phyloP scores from a whole-genome alignment of 163 green algal species.

The Botryococcus braunii region DNA sequence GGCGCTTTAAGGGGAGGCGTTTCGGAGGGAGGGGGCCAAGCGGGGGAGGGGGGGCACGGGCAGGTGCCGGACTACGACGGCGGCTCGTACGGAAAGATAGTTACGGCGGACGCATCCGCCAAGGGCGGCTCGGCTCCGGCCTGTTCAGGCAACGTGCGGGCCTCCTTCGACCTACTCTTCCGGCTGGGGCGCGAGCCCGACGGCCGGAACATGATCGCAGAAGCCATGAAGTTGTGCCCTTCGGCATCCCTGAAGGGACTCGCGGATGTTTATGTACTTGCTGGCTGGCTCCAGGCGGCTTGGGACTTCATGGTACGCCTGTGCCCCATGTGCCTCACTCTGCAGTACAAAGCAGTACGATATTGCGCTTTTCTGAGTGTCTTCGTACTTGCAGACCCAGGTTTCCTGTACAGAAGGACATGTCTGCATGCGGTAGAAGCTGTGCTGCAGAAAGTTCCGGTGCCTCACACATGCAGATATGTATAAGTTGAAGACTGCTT shows the following conservation, averaged over 20 bases:
- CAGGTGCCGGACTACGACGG: constrained; percentile 57
- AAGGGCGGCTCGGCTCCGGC: constrained; percentile 26
- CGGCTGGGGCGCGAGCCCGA: constrained; percentile 5
- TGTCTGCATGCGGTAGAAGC: too few species aligned
- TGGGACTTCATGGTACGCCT: constrained; percentile 42
- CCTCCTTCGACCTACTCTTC: constrained; percentile 12
- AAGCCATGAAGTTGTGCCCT: constrained; percentile 41
- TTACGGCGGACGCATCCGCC: constrained; percentile 65
- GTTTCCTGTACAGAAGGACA: too few species aligned
- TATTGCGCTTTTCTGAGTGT: too few species aligned
- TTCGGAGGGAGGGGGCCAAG: too few species aligned
- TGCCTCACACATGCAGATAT: too few species aligned
- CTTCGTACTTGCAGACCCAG: too few species aligned
- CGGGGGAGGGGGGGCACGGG: too few species aligned
- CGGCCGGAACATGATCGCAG: constrained; percentile 20
- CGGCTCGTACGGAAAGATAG: constrained; percentile 55
- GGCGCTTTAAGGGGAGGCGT: too few species aligned
- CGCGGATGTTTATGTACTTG: constrained; percentile 38
- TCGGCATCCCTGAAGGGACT: constrained; percentile 13
- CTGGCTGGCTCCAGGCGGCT: constrained; percentile 39
- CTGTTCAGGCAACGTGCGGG: constrained; percentile 49
- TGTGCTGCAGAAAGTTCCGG: too few species aligned
- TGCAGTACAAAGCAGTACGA: too few species aligned
- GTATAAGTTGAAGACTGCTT: too few species aligned
- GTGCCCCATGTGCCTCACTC: too few species aligned